Percentiles rank a stretch among this genome's conserved stretches.
phyloP scores from a whole-genome alignment of 1,139 yeast genomes.

The Kazachstania sp. region DNA sequence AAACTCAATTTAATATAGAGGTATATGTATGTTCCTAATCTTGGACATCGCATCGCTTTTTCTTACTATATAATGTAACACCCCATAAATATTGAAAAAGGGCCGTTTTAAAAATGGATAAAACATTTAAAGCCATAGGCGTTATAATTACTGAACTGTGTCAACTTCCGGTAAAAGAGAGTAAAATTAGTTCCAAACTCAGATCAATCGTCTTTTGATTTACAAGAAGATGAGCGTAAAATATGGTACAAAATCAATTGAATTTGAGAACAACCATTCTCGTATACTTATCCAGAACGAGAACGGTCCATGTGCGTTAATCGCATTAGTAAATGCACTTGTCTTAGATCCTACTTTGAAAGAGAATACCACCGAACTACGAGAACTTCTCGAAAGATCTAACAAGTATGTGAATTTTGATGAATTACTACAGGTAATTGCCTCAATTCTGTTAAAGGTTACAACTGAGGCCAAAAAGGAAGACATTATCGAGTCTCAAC shows the following conservation, averaged over 20 bases:
- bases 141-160: no score
- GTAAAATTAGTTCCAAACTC: no score
- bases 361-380: constrained; percentile 19
- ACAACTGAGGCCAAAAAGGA: neutral
- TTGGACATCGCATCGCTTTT: no score
- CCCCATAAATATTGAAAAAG: neutral
- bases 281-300: constrained; percentile 64
- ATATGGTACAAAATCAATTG: constrained; percentile 26
- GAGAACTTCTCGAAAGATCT: constrained; percentile 23
- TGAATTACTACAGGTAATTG: constrained; percentile 39
- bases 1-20: no score
- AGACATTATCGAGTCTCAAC: neutral
- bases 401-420: constrained; percentile 25
- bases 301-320: constrained; percentile 85
- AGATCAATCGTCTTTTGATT: no score
- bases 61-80: no score
- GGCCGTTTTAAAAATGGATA: no score
- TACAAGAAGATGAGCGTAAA: constrained; percentile 40
- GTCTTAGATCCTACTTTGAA: constrained; percentile 36
- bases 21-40: no score
- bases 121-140: no score
- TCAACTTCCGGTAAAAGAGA: no score
- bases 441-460: constrained; percentile 33
- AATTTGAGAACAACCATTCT: constrained; percentile 28
- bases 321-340: constrained; percentile 66